Percentiles rank a stretch among this genome's conserved stretches.
Evolutionary conservation across 2,329 filamentous ascomycete species (phyloP).

Genomic region (Penicillium sp.): DNA sequence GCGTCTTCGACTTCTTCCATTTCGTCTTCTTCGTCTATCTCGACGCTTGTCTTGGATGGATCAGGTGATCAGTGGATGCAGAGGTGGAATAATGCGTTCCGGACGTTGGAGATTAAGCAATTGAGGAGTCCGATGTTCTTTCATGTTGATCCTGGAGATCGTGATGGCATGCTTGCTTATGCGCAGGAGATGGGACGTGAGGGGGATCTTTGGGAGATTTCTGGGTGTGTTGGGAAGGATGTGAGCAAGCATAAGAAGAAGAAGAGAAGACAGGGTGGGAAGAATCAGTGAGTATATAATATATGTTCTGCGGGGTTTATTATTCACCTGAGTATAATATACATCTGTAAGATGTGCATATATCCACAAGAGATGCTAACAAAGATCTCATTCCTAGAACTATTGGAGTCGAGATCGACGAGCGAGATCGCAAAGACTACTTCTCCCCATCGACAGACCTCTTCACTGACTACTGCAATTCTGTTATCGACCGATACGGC

Average conservation of each 20-base stretch:
- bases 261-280: conserved; percentile 65
- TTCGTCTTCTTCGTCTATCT: conserved; percentile 21
- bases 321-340: too few relatives aligned
- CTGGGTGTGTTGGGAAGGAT: conserved; percentile 74
- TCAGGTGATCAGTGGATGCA: conserved; percentile 66
- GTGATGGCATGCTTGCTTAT: conserved; percentile 71
- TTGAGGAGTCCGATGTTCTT: conserved; percentile 81
- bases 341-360: too few relatives aligned
- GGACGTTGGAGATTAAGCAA: conserved; percentile 67
- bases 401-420: conserved; percentile 56
- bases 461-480: conserved; percentile 63
- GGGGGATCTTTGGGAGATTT: conserved; percentile 67
- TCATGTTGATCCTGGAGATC: conserved; percentile 73
- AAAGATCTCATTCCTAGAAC: conserved; percentile 3
- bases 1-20: conserved; percentile 14
- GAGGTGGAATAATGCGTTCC: conserved; percentile 70
- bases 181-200: conserved; percentile 62
- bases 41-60: conserved; percentile 67
- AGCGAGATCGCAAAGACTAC: conserved; percentile 68
- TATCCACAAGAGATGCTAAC: not conserved
- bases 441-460: conserved; percentile 63
- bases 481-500: conserved; percentile 59
- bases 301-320: too few relatives aligned
- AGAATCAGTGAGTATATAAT: conserved; percentile 41
- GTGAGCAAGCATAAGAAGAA: conserved; percentile 73